Conservation (phyloP, 148 eudicot species). For the Silene conica region DNA sequence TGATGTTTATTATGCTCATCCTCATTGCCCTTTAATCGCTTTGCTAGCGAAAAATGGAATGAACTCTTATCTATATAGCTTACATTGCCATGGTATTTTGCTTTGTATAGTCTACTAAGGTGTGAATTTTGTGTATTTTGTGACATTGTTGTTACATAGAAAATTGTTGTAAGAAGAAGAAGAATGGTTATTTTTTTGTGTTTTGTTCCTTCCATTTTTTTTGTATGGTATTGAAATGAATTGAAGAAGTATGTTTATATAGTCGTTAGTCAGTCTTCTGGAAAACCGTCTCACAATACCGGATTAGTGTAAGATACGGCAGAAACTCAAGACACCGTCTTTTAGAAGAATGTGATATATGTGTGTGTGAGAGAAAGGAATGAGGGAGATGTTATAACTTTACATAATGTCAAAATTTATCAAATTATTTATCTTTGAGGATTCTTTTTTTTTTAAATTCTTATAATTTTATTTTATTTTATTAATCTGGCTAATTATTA, state of each 20-base stretch:
- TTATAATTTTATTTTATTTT: too few relatives aligned
- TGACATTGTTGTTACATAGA: conserved; percentile 7
- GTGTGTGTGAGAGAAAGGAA: too few relatives aligned
- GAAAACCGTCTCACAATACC: too few relatives aligned
- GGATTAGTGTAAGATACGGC: too few relatives aligned
- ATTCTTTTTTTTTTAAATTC: not conserved
- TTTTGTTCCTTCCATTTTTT: conserved; percentile 5
- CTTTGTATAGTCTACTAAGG: conserved; percentile 18
- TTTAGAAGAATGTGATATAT: too few relatives aligned
- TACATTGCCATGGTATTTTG: conserved; percentile 14
- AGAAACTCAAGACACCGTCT: too few relatives aligned
- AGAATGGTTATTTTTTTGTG: not conserved
- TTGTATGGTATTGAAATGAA: not conserved
- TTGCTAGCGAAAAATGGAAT: conserved; percentile 5
- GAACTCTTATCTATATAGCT: conserved; percentile 11
- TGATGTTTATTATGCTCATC: not conserved
- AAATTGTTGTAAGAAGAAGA: not conserved
- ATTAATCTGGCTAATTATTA: not conserved
- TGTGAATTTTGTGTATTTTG: conserved; percentile 14
- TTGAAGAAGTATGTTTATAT: not conserved
- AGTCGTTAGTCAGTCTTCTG: too few relatives aligned
- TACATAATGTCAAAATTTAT: too few relatives aligned
- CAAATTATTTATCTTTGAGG: not conserved
- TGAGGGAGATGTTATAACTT: too few relatives aligned
- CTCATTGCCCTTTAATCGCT: not conserved